Conservation (phyloP, 2,329 filamentous ascomycete species). For the Nothophoma quercina region DNA sequence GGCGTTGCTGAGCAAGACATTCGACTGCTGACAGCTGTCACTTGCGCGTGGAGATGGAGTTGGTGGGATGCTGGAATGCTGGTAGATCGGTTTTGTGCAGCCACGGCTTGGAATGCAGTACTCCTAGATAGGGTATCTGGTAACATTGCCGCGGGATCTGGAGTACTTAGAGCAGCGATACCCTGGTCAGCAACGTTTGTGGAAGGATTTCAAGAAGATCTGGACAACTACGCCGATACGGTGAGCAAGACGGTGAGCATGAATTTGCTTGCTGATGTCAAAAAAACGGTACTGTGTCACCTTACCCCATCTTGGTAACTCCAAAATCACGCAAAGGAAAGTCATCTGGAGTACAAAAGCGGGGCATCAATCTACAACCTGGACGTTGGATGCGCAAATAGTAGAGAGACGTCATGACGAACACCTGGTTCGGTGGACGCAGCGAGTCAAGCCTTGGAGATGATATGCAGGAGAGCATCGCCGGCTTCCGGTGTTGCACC, state of each 20-base stretch:
- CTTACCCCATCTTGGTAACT: conserved; percentile 8
- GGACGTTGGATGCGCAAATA: background rate
- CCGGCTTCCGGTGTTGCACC: background rate
- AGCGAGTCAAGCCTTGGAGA: background rate
- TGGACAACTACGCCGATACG: background rate
- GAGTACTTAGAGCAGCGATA: conserved; percentile 10
- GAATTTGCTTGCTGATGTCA: conserved; percentile 6
- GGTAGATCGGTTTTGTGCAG: conserved; percentile 4
- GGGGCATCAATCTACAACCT: conserved; percentile 3
- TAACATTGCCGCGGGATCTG: conserved; percentile 1
- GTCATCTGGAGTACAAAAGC: conserved; percentile 4
- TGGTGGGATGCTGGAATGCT: conserved; percentile 10
- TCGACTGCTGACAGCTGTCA: conserved; percentile 27
- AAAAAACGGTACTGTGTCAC: conserved; percentile 15
- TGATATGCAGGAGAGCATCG: background rate
- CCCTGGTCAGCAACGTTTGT: conserved; percentile 2
- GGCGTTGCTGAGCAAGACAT: conserved; percentile 5
- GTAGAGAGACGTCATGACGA: background rate
- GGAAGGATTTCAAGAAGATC: background rate
- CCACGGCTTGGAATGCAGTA: conserved; percentile 19
- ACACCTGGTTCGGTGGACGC: background rate
- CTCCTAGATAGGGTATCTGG: conserved; percentile 5
- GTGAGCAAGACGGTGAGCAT: conserved; percentile 11
- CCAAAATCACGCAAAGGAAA: background rate
- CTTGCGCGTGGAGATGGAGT: conserved; percentile 19